Base-by-base conservation (phyloP, 768 basidiomycete genomes). In the Amanita polypyramis region DNA sequence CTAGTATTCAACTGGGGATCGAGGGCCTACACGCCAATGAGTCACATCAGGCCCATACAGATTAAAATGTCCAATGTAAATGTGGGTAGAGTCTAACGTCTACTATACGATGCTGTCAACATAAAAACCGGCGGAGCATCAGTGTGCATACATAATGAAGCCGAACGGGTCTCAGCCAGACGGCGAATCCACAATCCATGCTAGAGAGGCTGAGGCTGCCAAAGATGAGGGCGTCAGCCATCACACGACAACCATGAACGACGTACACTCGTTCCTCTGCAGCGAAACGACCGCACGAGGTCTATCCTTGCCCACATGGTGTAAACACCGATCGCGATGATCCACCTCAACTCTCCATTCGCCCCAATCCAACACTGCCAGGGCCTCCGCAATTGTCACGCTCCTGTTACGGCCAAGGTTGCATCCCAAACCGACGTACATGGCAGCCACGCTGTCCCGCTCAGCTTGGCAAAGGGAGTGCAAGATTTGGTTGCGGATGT, bases 311-410 rank as follows among this genome's bases (percentile, higher is more conserved):
- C 47, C 47, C 7, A 32, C 38, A 41, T 49, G 47, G 10, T 12
- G 46, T 6, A 47, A 5, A 6, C 38, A 35, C 12, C 37, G 38
- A 15, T 49, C 47, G 15, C 47, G 9, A 35, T 49, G 47, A 8
- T 42, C 39, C 1, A 49, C 47, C 14, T 41, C 39, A 2, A 42
- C 47, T 9, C 15, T 3, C 47, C 47, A 49, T 14, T 17, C 21
- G 11, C 33, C 29, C 47, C 47, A 49, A 15, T 42, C 40, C 7
- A 49, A 20, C 2, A 39, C 23, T 2, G 29, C 47, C 8, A 49
- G 21, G 17, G 47, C 39, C 29, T 49, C 47, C 19, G 39, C 47
- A n/a, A 49, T 33, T 3, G 47, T 42, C 12, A 49, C 47, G n/a
- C 47, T 49, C 5, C 47, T 23, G 32, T 49, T 49, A 4, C 47